Evolutionary conservation across 1,284 basidiomycete species (phyloP).

Genomic region (Ganoderma meredithae): DNA sequence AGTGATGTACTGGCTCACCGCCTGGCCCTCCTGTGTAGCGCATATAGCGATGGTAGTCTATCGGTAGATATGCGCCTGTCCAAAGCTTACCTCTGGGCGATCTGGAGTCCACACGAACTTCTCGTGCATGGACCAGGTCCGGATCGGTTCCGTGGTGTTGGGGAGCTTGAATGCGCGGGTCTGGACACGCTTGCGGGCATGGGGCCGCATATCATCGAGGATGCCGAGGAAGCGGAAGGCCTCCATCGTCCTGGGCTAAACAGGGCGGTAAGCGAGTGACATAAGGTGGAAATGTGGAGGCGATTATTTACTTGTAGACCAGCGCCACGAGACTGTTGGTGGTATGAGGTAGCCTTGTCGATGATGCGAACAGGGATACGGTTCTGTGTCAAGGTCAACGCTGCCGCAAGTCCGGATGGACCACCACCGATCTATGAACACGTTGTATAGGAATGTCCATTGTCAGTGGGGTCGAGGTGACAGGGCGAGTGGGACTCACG

Average conservation of each 20-base stretch:
- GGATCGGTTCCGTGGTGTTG: constrained; percentile 25
- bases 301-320: constrained; percentile 37
- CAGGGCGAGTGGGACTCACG: neutral
- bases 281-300: too few species aligned
- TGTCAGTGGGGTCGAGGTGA: neutral
- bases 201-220: constrained; percentile 24
- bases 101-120: constrained; percentile 27
- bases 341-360: constrained; percentile 39
- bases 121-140: constrained; percentile 25
- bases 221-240: constrained; percentile 35
- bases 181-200: constrained; percentile 1
- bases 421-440: constrained; percentile 37
- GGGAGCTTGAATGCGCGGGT: constrained; percentile 34
- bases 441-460: neutral
- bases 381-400: constrained; percentile 37
- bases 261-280: neutral
- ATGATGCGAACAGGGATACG: constrained; percentile 46
- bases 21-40: neutral
- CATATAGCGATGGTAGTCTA: neutral
- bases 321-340: constrained; percentile 38
- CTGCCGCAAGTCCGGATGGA: constrained; percentile 37
- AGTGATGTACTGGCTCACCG: constrained; percentile 39
- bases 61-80: neutral
- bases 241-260: constrained; percentile 35
- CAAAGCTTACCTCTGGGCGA: constrained; percentile 33